Evolutionary conservation across 495 filamentous ascomycete genomes (phyloP).

Genomic region (Tuber brumale): DNA sequence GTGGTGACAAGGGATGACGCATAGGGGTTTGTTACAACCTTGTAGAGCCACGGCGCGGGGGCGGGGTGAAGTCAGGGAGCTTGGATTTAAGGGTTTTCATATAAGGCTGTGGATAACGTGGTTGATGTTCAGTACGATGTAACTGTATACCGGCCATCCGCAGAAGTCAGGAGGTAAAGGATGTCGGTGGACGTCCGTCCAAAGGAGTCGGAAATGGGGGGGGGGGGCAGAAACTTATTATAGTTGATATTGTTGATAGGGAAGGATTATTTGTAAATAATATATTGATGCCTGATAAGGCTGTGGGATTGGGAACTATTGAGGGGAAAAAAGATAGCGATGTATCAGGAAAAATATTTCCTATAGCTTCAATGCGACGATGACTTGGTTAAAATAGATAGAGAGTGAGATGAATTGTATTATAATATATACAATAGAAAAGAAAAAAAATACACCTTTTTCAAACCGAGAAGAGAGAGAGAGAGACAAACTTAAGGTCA

Average conservation of each 20-base stretch:
- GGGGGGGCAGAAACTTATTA: background rate
- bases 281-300: background rate
- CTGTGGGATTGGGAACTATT: background rate
- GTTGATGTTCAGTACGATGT: background rate
- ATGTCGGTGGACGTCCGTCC: background rate
- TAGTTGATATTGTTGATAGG: background rate
- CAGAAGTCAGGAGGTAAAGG: background rate
- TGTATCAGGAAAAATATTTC: background rate
- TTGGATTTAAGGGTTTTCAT: background rate
- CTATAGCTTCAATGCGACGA: background rate
- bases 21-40: background rate
- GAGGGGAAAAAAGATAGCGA: background rate
- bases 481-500: background rate
- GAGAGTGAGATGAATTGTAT: background rate
- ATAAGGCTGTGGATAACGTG: background rate
- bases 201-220: background rate
- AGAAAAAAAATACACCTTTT: background rate
- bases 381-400: background rate
- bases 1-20: background rate
- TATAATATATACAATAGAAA: background rate
- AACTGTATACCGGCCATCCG: background rate
- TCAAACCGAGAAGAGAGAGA: background rate
- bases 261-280: background rate
- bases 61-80: background rate
- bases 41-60: background rate